These are phyloP conservation scores for Lactarius sp. DNA, from an alignment of 768 basidiomycete species.

Conservation along the genomic window DNA sequence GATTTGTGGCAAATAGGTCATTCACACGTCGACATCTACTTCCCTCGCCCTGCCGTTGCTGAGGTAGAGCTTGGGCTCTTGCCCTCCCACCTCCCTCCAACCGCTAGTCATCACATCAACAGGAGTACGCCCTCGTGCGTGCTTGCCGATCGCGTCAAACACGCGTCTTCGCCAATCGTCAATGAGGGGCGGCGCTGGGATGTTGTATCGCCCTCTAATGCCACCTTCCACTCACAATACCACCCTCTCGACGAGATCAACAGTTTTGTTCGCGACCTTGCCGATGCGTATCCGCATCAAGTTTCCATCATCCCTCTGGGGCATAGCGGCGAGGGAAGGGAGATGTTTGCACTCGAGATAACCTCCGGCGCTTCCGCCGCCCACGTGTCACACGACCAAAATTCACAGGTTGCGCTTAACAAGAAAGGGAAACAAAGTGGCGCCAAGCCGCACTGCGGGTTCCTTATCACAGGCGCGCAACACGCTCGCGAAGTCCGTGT, in stretches of 20 bases:
- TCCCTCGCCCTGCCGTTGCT: conserved; percentile 29
- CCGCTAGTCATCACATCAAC: conserved; percentile 22
- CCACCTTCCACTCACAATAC: conserved; percentile 43
- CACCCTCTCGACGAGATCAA: conserved; percentile 55
- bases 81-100: conserved; percentile 12
- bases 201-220: conserved; percentile 29
- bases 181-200: conserved; percentile 22
- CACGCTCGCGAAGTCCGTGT: conserved; percentile 66
- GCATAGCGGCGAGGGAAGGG: conserved; percentile 52
- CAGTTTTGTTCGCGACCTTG: conserved; percentile 47
- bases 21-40: conserved; percentile 49
- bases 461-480: conserved; percentile 68
- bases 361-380: conserved; percentile 29
- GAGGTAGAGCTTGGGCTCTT: conserved; percentile 24
- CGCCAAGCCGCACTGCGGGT: conserved; percentile 41
- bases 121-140: conserved; percentile 37
- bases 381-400: conserved; percentile 16
- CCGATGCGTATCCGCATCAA: conserved; percentile 41
- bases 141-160: conserved; percentile 30
- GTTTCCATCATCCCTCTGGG: conserved; percentile 49
- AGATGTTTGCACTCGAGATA: conserved; percentile 52
- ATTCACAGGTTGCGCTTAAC: conserved; percentile 19
- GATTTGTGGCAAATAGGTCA: conserved; percentile 49
- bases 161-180: conserved; percentile 1
- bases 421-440: conserved; percentile 16